phyloP scores from a whole-genome alignment of 495 filamentous ascomycete species.

The Neohortaea acidophila region DNA sequence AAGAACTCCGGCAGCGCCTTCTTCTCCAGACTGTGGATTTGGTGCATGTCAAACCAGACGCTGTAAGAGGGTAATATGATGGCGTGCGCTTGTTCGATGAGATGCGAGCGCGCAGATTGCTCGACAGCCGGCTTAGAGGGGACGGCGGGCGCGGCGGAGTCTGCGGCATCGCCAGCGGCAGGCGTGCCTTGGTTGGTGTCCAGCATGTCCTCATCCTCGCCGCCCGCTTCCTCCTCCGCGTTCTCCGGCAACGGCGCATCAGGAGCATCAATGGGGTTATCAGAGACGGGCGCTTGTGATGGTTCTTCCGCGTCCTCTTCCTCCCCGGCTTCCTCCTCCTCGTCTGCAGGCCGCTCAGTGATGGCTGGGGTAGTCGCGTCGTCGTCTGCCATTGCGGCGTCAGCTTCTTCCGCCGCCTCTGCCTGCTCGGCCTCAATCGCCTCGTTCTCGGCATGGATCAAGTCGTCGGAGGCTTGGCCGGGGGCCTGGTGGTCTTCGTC shows the following conservation, averaged over 20 bases:
- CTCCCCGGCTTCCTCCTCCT: conserved; percentile 1
- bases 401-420: conserved; percentile 5
- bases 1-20: conserved; percentile 95
- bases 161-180: conserved; percentile 12
- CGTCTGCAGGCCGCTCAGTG: no score
- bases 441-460: conserved; percentile 15
- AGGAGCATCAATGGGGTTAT: conserved; percentile 77
- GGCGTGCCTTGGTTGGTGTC: conserved; percentile 31
- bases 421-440: conserved; percentile 5
- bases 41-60: conserved; percentile 96
- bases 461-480: conserved; percentile 12
- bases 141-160: conserved; percentile 28
- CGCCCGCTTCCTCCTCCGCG: conserved; percentile 39
- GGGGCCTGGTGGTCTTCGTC: conserved; percentile 15
- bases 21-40: conserved; percentile 71
- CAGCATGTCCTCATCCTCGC: conserved; percentile 75
- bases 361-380: conserved; percentile 40
- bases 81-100: conserved; percentile 79
- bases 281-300: conserved; percentile 44
- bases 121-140: conserved; percentile 58
- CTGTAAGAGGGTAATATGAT: conserved; percentile 95
- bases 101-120: conserved; percentile 70
- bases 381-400: conserved; percentile 25
- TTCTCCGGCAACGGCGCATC: conserved; percentile 53
- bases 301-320: conserved; percentile 11